Evolutionary conservation across 169 alveolate genomes (phyloP).

Genomic region (Hammondia hammondi): DNA sequence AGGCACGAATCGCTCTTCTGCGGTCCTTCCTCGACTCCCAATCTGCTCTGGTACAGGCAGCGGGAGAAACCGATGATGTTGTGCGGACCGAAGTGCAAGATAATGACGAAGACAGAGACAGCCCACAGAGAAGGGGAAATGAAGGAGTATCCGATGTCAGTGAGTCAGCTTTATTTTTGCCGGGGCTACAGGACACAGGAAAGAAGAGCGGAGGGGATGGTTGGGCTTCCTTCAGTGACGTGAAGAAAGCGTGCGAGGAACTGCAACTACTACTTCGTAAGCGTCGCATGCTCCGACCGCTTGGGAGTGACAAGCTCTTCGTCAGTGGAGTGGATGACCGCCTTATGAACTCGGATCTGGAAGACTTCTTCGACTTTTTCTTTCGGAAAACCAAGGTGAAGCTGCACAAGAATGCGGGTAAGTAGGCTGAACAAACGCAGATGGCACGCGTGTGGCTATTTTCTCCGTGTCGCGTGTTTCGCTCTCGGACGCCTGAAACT

Average conservation of each 20-base stretch:
- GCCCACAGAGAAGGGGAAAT: no score
- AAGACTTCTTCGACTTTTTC: constrained; percentile 50
- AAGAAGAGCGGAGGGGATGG: not conserved
- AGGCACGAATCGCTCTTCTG: not conserved
- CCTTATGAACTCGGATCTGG: constrained; percentile 55
- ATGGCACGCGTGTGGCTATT: no score
- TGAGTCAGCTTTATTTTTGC: not conserved
- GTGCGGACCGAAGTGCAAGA: not conserved
- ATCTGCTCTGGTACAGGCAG: not conserved
- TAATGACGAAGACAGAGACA: not conserved
- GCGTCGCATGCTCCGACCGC: constrained; percentile 54
- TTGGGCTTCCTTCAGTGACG: not conserved
- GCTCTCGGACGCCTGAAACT: no score
- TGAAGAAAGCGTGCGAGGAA: constrained; percentile 37
- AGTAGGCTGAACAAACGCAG: not conserved
- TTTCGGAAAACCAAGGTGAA: not conserved
- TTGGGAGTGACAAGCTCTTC: constrained; percentile 56
- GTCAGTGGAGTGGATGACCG: constrained; percentile 55
- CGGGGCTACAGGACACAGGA: not conserved
- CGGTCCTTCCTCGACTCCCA: constrained; percentile 3
- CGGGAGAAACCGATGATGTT: not conserved
- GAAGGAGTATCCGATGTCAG: not conserved
- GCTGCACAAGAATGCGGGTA: constrained; percentile 49
- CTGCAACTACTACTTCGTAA: constrained; percentile 53
- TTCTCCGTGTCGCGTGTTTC: no score